Conservation (phyloP, 139 green algal genomes). For the Raphidocelis subcapitata region DNA sequence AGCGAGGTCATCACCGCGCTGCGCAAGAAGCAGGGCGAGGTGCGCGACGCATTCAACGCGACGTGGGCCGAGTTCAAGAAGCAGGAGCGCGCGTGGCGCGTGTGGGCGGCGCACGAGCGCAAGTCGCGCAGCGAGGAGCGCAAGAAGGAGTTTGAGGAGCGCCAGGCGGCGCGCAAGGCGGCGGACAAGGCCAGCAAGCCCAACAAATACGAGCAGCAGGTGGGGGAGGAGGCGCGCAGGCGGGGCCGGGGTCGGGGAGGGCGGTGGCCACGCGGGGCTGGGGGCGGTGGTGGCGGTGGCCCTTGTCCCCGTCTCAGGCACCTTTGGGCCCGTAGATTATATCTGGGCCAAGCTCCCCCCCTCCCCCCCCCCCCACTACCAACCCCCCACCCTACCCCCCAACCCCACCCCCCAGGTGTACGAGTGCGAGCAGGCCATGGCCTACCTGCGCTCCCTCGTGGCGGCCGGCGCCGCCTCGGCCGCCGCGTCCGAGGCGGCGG, state of each 20-base stretch:
- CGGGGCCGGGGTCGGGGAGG: too few species aligned
- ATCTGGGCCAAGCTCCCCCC: too few species aligned
- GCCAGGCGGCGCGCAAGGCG: constrained; percentile 23
- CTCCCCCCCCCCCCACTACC: too few species aligned
- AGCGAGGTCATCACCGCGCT: constrained; percentile 22
- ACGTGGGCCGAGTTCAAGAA: constrained; percentile 43
- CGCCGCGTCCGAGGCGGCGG: not conserved
- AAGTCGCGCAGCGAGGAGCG: constrained; percentile 23
- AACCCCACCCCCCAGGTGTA: not conserved
- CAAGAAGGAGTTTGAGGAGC: constrained; percentile 31
- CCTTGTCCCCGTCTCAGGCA: too few species aligned
- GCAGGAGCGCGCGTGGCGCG: constrained; percentile 18
- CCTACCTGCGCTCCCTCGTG: constrained; percentile 26
- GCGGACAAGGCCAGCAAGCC: not conserved
- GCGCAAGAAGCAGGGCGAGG: constrained; percentile 42
- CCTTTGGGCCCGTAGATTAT: too few species aligned
- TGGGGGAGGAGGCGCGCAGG: not conserved
- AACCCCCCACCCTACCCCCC: too few species aligned
- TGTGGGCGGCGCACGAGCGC: constrained; percentile 24
- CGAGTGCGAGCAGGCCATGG: constrained; percentile 29
- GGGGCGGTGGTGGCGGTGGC: too few species aligned
- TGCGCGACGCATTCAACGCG: constrained; percentile 33
- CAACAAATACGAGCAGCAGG: constrained; percentile 22
- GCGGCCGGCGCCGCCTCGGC: not conserved
- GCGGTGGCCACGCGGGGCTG: too few species aligned